A percentile compares a stretch with the other conserved stretches of the same genome.
These are phyloP conservation scores for Globisporangium paroecandrum DNA, from an alignment of 352 stramenopile species.

Conservation along the genomic window DNA sequence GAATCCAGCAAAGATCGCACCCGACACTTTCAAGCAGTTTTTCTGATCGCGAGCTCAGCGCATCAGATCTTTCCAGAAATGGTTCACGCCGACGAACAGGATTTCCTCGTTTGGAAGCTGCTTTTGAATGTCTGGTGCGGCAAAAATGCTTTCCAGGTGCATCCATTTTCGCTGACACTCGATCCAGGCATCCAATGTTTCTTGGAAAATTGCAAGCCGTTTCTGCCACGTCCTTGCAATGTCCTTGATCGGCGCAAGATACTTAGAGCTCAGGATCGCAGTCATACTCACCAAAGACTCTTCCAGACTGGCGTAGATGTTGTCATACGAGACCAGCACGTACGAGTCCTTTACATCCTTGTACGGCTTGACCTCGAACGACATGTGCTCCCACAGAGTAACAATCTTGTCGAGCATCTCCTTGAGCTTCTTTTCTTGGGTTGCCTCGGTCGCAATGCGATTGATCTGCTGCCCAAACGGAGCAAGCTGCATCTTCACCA, in stretches of 20 bases:
- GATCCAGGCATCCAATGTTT: constrained; percentile 78
- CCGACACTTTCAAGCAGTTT: constrained; percentile 64
- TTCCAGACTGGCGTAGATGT: constrained; percentile 79
- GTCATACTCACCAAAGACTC: constrained; percentile 90
- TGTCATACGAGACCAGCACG: constrained; percentile 76
- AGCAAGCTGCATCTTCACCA: constrained; percentile 80
- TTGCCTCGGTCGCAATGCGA: constrained; percentile 79
- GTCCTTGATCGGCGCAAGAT: constrained; percentile 78
- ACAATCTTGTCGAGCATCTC: constrained; percentile 89
- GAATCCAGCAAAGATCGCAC: constrained; percentile 32
- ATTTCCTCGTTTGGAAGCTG: constrained; percentile 68
- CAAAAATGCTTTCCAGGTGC: constrained; percentile 83
- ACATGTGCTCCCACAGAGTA: constrained; percentile 70
- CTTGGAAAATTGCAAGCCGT: constrained; percentile 70
- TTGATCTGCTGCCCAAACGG: constrained; percentile 77
- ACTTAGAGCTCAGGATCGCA: constrained; percentile 87
- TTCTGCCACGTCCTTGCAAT: constrained; percentile 64
- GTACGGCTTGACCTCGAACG: constrained; percentile 88
- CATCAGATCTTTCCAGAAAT: constrained; percentile 84
- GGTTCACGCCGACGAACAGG: constrained; percentile 58
- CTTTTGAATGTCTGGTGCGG: constrained; percentile 77
- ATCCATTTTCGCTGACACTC: constrained; percentile 80
- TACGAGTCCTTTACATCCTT: constrained; percentile 90
- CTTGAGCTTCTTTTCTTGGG: constrained; percentile 85
- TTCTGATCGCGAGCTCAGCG: constrained; percentile 52